A percentile compares a stretch with the other conserved stretches of the same genome.
Evolutionary conservation across 495 filamentous ascomycete species (phyloP).

Genomic region (Aspergillus panamensis): DNA sequence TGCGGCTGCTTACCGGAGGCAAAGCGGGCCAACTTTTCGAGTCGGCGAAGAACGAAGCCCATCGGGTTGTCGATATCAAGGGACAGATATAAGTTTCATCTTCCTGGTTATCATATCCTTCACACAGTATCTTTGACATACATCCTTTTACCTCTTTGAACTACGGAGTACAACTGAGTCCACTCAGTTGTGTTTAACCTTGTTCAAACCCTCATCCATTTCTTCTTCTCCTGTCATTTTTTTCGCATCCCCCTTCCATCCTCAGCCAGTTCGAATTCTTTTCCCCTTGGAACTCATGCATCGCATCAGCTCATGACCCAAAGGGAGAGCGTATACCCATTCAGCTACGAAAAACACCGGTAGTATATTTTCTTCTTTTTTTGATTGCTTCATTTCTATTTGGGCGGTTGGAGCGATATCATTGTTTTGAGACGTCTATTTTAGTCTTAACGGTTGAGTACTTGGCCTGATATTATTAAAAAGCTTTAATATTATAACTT

Average conservation of each 20-base stretch:
- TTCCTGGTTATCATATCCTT: conserved; percentile 4
- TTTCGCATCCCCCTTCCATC: not conserved
- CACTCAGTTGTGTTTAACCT: not conserved
- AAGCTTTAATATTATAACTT: too few species aligned
- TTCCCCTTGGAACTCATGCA: conserved; percentile 1
- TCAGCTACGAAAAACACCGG: conserved; percentile 14
- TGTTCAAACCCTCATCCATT: not conserved
- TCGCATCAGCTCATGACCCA: not conserved
- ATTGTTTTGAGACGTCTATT: not conserved
- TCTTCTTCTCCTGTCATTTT: not conserved
- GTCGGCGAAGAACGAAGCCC: conserved; percentile 62
- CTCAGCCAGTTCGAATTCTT: not conserved
- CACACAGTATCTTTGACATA: conserved; percentile 12
- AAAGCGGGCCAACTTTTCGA: conserved; percentile 76
- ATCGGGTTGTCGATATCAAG: conserved; percentile 90
- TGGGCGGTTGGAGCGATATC: not conserved
- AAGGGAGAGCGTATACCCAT: conserved; percentile 19
- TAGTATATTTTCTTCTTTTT: conserved; percentile 5
- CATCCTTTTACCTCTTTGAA: not conserved
- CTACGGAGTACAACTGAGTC: not conserved
- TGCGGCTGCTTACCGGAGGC: conserved; percentile 65
- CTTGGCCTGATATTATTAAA: not conserved
- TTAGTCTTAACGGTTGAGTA: not conserved
- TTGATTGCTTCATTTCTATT: not conserved
- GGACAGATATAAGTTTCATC: conserved; percentile 70